Evolutionary conservation across 495 filamentous ascomycete genomes (phyloP).

Genomic region (Aspergillus cristatus): DNA sequence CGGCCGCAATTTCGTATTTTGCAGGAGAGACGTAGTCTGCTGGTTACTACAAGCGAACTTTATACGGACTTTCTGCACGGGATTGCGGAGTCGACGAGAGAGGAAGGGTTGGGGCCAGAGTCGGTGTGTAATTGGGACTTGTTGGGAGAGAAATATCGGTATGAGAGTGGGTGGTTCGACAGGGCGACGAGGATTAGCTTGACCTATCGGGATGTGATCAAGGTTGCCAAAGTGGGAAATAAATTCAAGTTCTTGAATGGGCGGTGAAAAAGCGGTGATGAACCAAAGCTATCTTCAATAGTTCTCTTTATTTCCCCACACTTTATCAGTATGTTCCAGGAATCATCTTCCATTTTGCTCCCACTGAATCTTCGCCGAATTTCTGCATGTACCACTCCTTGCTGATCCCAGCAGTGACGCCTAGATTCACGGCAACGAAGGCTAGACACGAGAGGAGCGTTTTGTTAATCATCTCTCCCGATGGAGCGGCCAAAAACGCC

Average conservation of each 20-base stretch:
- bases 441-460: constrained; percentile 58
- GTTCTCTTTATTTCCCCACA: neutral
- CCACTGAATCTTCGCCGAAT: constrained; percentile 63
- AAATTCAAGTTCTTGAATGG: constrained; percentile 51
- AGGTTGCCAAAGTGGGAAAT: constrained; percentile 67
- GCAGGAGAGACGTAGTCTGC: constrained; percentile 76
- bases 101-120: constrained; percentile 48
- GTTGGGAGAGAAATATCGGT: constrained; percentile 51
- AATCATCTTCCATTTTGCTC: constrained; percentile 71
- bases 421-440: constrained; percentile 76
- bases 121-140: constrained; percentile 79
- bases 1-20: constrained; percentile 58
- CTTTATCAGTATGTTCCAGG: constrained; percentile 58
- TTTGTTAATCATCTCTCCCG: constrained; percentile 52
- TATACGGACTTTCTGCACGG: constrained; percentile 73
- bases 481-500: constrained; percentile 62
- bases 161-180: constrained; percentile 46
- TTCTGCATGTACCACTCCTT: constrained; percentile 70
- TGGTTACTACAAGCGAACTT: constrained; percentile 59
- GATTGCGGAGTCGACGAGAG: constrained; percentile 52
- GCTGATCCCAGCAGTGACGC: constrained; percentile 68
- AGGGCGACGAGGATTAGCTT: constrained; percentile 70
- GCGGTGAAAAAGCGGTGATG: constrained; percentile 14
- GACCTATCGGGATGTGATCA: constrained; percentile 89
- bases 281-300: neutral